Percentiles rank a stretch among this genome's conserved stretches.
Conservation (phyloP, 345 rosid species). For the Corymbia maculata region DNA sequence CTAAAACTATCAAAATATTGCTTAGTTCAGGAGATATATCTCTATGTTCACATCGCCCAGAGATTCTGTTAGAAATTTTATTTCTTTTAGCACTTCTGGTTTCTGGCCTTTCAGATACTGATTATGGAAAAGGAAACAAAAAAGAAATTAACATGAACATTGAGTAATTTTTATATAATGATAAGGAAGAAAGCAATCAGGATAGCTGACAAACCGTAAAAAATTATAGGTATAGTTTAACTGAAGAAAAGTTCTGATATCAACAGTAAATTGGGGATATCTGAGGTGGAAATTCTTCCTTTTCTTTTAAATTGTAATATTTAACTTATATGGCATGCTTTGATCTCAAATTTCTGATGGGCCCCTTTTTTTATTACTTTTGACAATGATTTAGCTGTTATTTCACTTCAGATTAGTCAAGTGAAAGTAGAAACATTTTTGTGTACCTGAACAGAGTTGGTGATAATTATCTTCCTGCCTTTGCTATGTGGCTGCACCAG, state of each 20-base stretch:
- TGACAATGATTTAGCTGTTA: too few relatives aligned
- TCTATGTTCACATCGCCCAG: constrained; percentile 32
- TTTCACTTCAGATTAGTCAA: background rate
- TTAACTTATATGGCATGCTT: background rate
- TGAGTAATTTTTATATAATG: background rate
- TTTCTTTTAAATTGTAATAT: background rate
- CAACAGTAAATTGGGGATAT: background rate
- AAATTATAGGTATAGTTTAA: background rate
- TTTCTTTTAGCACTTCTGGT: constrained; percentile 43
- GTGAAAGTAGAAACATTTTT: background rate
- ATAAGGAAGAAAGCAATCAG: background rate
- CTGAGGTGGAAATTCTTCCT: background rate
- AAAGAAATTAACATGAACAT: background rate
- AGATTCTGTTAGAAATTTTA: constrained; percentile 45
- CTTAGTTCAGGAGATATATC: constrained; percentile 21
- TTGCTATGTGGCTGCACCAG: constrained; percentile 47
- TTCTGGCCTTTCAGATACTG: constrained; percentile 58
- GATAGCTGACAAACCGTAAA: background rate
- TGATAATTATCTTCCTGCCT: constrained; percentile 58
- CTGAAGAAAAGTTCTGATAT: background rate
- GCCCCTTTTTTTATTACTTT: background rate
- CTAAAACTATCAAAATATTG: background rate
- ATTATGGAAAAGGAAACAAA: background rate
- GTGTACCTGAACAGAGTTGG: constrained; percentile 50
- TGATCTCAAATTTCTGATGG: background rate